Evolutionary conservation across 768 basidiomycete species (phyloP), one percentile per base, ranked within the genome.

Genomic region (Boletellus ananiceps): DNA sequence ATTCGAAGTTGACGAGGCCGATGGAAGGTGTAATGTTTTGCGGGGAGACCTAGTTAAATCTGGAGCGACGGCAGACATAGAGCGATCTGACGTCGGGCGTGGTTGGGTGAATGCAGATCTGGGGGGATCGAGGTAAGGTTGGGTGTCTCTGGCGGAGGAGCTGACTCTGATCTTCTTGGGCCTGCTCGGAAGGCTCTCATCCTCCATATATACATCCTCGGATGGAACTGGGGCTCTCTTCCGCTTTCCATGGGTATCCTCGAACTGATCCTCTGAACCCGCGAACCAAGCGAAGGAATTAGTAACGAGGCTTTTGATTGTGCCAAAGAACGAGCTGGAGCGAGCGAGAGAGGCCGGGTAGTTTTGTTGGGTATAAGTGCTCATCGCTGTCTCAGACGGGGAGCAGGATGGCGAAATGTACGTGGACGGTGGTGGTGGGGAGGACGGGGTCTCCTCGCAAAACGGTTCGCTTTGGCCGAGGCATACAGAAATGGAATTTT

Each of bases 241-340:
- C 54, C 82, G 78, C 63, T 84, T 83, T 54, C 80, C 80, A 35
- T 68, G 73, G 50, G 70, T 61, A 60, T 76, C 75, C 56, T 71
- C 74, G 39, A 74, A 69, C 55, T 78, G 77, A 61, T 78, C 78
- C 52, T 73, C 72, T 52, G 71, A 64, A 55, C 72, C 66, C 56
- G 77, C 74, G 68, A 84, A 81, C 69, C 77, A 73, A 42, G 65
- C 40, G 55, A 85, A 71, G 39, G 83, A 81, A 16, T 81, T 80
- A 29, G 82, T 77, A 53, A 86, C 83, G 62, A 84, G 69, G 69
- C 74, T 79, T 73, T 78, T 84, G 67, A 86, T 76, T 40, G 81
- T 65, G 43, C 80, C 81, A 37, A 84, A 63, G 57, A 86, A 73
- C 23, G 84, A 83, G 16, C 71, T 77, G n/a, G 75, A 74, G 56